A percentile compares a stretch with the other conserved stretches of the same genome.
These are phyloP conservation scores for Phycomyces nitens DNA, from an alignment of 192 early-diverging fungal genomes.

Conservation along the genomic window DNA sequence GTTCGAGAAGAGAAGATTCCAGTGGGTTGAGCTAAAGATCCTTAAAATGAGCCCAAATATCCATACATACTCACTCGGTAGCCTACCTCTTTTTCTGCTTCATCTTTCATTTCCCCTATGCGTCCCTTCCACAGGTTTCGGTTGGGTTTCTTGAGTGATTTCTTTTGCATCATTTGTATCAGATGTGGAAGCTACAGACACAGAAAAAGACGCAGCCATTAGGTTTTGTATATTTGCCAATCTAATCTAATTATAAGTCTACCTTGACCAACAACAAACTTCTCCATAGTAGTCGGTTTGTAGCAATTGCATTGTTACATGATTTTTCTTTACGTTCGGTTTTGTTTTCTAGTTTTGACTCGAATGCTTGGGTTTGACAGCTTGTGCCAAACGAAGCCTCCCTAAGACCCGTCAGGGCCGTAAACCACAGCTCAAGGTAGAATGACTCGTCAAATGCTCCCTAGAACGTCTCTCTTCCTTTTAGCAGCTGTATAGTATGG, in stretches of 20 bases:
- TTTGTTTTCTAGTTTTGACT: neutral
- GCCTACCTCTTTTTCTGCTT: constrained; percentile 14
- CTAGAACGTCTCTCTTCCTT: neutral
- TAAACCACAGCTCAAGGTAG: constrained; percentile 42
- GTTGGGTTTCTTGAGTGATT: neutral
- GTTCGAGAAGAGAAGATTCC: constrained; percentile 32
- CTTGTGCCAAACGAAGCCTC: constrained; percentile 32
- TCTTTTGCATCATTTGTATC: neutral
- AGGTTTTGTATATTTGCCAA: no score
- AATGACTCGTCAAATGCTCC: constrained; percentile 39
- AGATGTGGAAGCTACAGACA: neutral
- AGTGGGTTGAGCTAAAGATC: constrained; percentile 32
- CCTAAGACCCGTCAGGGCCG: constrained; percentile 39
- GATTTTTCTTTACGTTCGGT: neutral
- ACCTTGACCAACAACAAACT: constrained; percentile 35
- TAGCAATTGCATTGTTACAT: constrained; percentile 19
- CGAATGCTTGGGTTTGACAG: constrained; percentile 6
- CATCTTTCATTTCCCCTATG: neutral
- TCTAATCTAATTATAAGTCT: no score
- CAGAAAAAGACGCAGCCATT: no score
- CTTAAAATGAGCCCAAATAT: neutral
- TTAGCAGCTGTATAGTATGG: no score
- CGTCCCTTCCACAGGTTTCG: constrained; percentile 2
- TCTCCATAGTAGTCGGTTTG: constrained; percentile 31
- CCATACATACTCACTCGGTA: neutral